phyloP scores from a whole-genome alignment of 345 rosid genomes.

The Physaria fendleri region DNA sequence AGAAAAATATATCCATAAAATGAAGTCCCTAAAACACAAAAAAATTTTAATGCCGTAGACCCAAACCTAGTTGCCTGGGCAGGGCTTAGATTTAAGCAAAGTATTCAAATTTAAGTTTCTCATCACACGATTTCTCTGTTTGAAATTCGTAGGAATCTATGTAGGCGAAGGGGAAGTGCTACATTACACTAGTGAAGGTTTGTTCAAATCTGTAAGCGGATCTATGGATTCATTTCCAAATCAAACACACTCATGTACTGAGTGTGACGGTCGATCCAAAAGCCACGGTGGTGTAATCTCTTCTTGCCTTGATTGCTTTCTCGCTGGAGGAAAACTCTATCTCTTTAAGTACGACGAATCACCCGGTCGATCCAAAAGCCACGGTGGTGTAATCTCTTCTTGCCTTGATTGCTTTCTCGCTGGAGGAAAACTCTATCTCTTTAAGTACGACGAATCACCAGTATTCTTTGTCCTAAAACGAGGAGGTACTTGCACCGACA shows the following conservation, averaged over 20 bases:
- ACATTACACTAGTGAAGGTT: slow-evolving; percentile 67
- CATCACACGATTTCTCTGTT: not conserved
- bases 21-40: no score
- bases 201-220: slow-evolving; percentile 55
- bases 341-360: slow-evolving; percentile 53
- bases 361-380: no score
- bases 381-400: slow-evolving; percentile 50
- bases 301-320: slow-evolving; percentile 74
- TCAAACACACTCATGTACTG: slow-evolving; percentile 40
- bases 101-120: no score
- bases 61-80: no score
- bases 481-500: slow-evolving; percentile 62
- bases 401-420: slow-evolving; percentile 69
- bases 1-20: no score
- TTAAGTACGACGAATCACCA: slow-evolving; percentile 44
- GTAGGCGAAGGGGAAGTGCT: slow-evolving; percentile 58
- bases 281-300: slow-evolving; percentile 44
- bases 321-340: slow-evolving; percentile 50
- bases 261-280: slow-evolving; percentile 47
- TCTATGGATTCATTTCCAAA: slow-evolving; percentile 49
- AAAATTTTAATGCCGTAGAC: no score
- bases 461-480: slow-evolving; percentile 44
- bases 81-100: no score
- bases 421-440: slow-evolving; percentile 52
- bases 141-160: slow-evolving; percentile 45